Evolutionary conservation across 1,284 basidiomycete species (phyloP), one percentile per base, ranked within the genome.

Genomic region (Cryptococcus sp.): DNA sequence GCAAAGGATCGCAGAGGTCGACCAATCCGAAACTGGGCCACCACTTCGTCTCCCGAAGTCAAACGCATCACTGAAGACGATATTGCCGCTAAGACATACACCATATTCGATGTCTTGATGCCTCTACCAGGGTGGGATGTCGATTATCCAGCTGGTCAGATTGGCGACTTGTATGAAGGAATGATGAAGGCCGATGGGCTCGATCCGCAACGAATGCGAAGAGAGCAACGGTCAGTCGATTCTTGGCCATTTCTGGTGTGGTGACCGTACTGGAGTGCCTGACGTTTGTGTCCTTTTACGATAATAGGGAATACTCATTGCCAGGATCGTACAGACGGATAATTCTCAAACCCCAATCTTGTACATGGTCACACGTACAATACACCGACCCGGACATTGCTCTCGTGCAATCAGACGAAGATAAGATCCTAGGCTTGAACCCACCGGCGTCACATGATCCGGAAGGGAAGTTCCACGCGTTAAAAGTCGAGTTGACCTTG

Each of bases 361-460:
- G 97, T 41, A 84, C 86, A 0, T 96, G 91, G 89, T 81, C 83
- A 5, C 84, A 90, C 19, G 80, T 98, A 55, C 83, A 85, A 53
- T 99, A 99, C 78, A 95, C 92, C 7, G 91, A 98, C 73, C 91
- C 94, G 1, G 89, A 97, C 69, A 85, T 95, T 43, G 83, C 91
- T 10, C 84, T 99, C 26, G 89, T 90, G 3, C 92, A 94, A 73
- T 88, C 94, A 0, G 96, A 99, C 75, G 96, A 99, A 78, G 96
- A 99, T 79, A 84, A 84, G 63, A 79, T 97, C 22, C 83, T 98
- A 26, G 86, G 86, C 5, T 85, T 91, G 59, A 88, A 93, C 64
- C 79, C 86, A 6, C 87, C 91, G 6, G 82, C 79, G 13, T 68
- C 84, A 37, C 51, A 71, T 44, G 71, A 75, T 43, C 69, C 73